Percentiles rank a stretch among this genome's conserved stretches.
Evolutionary conservation across 1,284 basidiomycete species (phyloP).

Genomic region (Irpex sp.): DNA sequence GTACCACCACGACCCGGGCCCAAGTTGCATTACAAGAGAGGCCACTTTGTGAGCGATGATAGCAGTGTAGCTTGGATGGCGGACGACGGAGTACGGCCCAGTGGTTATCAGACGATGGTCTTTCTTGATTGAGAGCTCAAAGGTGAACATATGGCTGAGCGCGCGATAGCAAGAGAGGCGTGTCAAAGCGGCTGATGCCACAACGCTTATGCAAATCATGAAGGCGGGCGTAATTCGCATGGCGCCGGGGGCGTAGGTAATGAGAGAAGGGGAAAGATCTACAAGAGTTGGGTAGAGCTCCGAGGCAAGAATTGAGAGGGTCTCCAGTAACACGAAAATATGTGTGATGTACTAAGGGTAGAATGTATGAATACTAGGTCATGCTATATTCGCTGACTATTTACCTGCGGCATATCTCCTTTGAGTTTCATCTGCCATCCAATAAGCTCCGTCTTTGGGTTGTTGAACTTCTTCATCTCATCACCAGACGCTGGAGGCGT

Average conservation of each 20-base stretch:
- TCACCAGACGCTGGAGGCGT: background rate
- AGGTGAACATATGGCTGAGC: conserved; percentile 2
- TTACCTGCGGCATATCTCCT: background rate
- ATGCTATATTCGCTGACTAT: background rate
- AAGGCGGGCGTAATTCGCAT: background rate
- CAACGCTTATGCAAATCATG: background rate
- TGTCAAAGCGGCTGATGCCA: background rate
- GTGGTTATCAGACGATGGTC: conserved; percentile 5
- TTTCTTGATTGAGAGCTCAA: conserved; percentile 1
- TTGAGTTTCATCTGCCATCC: background rate
- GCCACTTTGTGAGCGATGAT: background rate
- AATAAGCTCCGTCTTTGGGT: background rate
- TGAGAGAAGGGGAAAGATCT: background rate
- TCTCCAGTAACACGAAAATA: background rate
- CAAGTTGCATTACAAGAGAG: background rate
- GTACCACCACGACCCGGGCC: background rate
- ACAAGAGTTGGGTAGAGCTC: background rate
- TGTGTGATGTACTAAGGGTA: background rate
- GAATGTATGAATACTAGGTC: background rate
- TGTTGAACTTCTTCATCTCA: background rate
- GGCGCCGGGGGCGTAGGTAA: background rate
- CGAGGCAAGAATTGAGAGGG: background rate
- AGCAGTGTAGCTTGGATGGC: conserved; percentile 9
- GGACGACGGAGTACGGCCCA: conserved; percentile 4
- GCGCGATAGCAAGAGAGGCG: background rate